Conservation (phyloP, 169 alveolate genomes). For the Cryptosporidium andersoni region DNA sequence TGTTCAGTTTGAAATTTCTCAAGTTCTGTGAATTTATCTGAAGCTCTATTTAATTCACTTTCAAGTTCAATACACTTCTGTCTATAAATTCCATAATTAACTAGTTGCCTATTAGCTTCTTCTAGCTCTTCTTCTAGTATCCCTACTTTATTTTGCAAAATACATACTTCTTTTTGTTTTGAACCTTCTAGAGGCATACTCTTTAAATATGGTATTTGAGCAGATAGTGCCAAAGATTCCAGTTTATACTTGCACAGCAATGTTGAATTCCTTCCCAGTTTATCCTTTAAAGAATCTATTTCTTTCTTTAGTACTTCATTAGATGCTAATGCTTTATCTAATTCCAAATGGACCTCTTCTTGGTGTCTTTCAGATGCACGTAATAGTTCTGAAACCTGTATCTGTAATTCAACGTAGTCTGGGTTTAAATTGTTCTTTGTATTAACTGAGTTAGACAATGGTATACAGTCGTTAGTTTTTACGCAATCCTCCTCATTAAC, state of each 20-base stretch:
- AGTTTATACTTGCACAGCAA: constrained; percentile 27
- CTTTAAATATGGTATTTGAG: constrained; percentile 57
- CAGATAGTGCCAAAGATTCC: constrained; percentile 54
- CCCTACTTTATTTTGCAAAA: constrained; percentile 8
- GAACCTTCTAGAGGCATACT: constrained; percentile 17
- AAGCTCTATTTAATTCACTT: constrained; percentile 47
- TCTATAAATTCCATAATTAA: not conserved
- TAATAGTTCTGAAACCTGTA: constrained; percentile 16
- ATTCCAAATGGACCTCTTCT: constrained; percentile 60
- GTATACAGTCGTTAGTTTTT: not conserved
- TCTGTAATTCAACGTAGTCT: constrained; percentile 28
- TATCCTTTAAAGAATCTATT: constrained; percentile 5
- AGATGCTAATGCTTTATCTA: constrained; percentile 12
- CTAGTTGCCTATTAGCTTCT: constrained; percentile 27
- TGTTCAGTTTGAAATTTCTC: constrained; percentile 65
- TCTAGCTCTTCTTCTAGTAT: constrained; percentile 16
- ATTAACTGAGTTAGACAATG: not conserved
- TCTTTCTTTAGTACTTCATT: constrained; percentile 22
- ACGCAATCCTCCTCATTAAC: too few relatives aligned
- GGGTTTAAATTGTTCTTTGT: not conserved
- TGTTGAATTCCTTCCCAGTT: constrained; percentile 14
- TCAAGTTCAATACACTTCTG: constrained; percentile 22
- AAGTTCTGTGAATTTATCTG: constrained; percentile 49
- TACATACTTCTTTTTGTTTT: constrained; percentile 34
- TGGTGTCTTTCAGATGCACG: constrained; percentile 53